These are phyloP conservation scores for Moesziomyces aphidis DNA, from an alignment of 1,284 basidiomycete species.

Conservation along the genomic window DNA sequence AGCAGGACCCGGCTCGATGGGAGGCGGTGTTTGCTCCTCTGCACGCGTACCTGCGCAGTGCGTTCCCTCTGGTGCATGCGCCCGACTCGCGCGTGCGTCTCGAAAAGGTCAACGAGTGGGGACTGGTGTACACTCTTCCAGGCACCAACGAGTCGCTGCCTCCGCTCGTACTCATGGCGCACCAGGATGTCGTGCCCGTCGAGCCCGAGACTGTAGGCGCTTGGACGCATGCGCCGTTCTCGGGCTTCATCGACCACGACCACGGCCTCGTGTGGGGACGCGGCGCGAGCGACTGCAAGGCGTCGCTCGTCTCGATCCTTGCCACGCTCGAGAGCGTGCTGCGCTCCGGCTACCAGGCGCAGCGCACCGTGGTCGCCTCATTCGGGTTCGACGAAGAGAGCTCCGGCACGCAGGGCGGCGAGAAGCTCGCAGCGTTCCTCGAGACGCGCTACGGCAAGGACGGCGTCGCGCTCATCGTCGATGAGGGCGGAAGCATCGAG, in stretches of 20 bases:
- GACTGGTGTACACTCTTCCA: conserved; percentile 75
- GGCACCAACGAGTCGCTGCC: conserved; percentile 74
- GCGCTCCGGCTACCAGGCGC: conserved; percentile 68
- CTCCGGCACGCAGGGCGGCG: conserved; percentile 59
- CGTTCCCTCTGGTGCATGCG: conserved; percentile 39
- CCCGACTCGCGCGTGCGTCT: conserved; percentile 26
- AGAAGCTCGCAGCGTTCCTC: conserved; percentile 41
- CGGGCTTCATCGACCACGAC: conserved; percentile 69
- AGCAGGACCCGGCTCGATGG: conserved; percentile 45
- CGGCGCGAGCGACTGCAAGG: conserved; percentile 67
- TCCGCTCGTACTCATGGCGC: conserved; percentile 76
- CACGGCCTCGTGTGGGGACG: conserved; percentile 72
- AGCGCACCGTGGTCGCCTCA: conserved; percentile 72
- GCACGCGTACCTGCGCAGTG: conserved; percentile 38
- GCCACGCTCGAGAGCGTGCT: conserved; percentile 71
- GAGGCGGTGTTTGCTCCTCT: conserved; percentile 46
- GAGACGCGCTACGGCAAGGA: conserved; percentile 48
- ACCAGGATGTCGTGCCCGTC: conserved; percentile 75
- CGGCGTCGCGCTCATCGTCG: conserved; percentile 58
- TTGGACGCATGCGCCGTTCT: conserved; percentile 72
- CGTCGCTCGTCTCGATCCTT: conserved; percentile 70
- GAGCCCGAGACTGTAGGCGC: conserved; percentile 69
- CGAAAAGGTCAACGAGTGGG: conserved; percentile 74
- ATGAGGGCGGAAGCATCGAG: conserved; percentile 57
- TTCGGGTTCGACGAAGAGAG: conserved; percentile 79